Evolutionary conservation across 495 filamentous ascomycete species (phyloP), one percentile per base, ranked within the genome.

Genomic region (Podospora tetraspora): DNA sequence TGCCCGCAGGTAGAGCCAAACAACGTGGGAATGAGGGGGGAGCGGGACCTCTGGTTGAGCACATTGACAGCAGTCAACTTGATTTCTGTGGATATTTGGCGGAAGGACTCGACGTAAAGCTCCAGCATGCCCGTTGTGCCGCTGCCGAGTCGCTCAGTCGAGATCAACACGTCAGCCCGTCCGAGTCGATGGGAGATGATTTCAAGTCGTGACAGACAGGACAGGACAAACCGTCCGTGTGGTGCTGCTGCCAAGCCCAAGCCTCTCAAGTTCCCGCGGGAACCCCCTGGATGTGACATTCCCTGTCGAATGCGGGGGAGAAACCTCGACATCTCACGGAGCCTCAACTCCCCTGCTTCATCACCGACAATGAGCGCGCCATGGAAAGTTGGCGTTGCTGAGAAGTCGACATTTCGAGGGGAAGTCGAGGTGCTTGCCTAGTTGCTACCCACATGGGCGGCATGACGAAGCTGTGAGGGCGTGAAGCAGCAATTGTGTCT

Each of bases 131-230:
- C n/a, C n/a, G n/a, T n/a, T n/a, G 29, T 19, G 16, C 21, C 19
- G 43, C 25, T 3, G 13, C 25, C 52, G 56, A 60, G 57, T 66
- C 70, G 8, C 16, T 6, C 70, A 71, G 66, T 68, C 59, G 56
- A 57, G 66, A 71, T 71, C 70, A 71, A 68, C 70, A 71, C 70
- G 70, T 71, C 64, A 64, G 66, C 66, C 34, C 12, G 65, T 66
- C 66, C 68, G 66, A 68, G 68, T 29, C 59, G 43, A 52, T 0
- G 27, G 27, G 27, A 27, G 27, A 43, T 52, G 43, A 52, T 60
- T 52, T 52, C 19, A n/a, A n/a, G 43, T 59, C 25, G 13, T 60
- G 59, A 16, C 23, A 16, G 59, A 23, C 23, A 27, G 59, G 13
- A 58, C 23, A 34, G 32, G 43, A n/a, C 43, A 52, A 52, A 52